Evolutionary conservation across 495 filamentous ascomycete species (phyloP).

Genomic region (Acidomyces sp.): DNA sequence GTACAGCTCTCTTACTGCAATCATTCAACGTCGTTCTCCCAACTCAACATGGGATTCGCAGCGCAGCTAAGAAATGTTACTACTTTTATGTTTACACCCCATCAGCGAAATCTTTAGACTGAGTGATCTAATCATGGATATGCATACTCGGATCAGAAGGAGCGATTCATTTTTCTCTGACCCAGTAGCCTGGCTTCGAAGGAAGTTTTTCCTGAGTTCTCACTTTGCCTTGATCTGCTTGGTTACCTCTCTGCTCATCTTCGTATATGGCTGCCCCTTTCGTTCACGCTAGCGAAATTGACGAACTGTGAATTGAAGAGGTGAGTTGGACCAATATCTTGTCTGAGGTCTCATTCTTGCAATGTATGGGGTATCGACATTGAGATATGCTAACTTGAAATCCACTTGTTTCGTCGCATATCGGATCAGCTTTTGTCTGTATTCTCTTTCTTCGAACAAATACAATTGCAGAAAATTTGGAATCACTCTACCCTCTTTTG

Average conservation of each 20-base stretch:
- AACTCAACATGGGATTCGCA: slow-evolving; percentile 27
- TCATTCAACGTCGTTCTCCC: slow-evolving; percentile 30
- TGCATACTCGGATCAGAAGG: slow-evolving; percentile 25
- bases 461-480: slow-evolving; percentile 23
- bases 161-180: slow-evolving; percentile 20
- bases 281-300: slow-evolving; percentile 25
- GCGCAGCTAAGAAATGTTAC: slow-evolving; percentile 29
- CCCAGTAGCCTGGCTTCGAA: slow-evolving; percentile 17
- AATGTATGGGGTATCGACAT: slow-evolving; percentile 29
- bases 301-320: slow-evolving; percentile 26
- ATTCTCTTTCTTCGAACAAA: slow-evolving; percentile 21
- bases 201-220: slow-evolving; percentile 9
- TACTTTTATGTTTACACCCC: too few species aligned
- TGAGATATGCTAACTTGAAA: slow-evolving; percentile 28
- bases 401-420: slow-evolving; percentile 31
- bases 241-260: slow-evolving; percentile 6
- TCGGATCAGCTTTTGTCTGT: slow-evolving; percentile 34
- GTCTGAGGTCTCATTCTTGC: slow-evolving; percentile 33
- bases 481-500: slow-evolving; percentile 6
- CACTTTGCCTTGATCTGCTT: background rate
- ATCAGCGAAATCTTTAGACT: too few species aligned
- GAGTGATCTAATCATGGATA: too few species aligned
- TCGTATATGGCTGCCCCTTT: too few species aligned
- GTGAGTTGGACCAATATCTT: slow-evolving; percentile 34
- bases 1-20: slow-evolving; percentile 24